Evolutionary conservation across 345 rosid genomes (phyloP).

Genomic region (Excoecaria agallocha): DNA sequence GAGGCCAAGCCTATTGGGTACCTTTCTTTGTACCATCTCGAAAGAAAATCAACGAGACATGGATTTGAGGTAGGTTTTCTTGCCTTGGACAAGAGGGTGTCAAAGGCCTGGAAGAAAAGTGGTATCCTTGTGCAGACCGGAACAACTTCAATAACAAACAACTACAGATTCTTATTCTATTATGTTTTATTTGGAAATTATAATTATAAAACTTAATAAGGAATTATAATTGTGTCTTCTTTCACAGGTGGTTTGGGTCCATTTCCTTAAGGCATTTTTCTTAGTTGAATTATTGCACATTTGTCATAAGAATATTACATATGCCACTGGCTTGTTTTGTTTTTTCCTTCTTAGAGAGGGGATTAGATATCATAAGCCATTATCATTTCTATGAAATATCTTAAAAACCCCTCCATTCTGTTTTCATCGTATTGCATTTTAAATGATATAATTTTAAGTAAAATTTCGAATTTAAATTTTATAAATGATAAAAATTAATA

Average conservation of each 20-base stretch:
- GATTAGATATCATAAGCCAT: constrained; percentile 14
- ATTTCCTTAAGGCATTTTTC: too few relatives aligned
- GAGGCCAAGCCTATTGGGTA: constrained; percentile 47
- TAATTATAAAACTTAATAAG: too few relatives aligned
- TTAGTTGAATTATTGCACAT: constrained; percentile 12
- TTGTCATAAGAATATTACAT: constrained; percentile 7
- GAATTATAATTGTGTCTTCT: too few relatives aligned
- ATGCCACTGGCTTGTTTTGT: constrained; percentile 11
- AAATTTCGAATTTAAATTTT: too few relatives aligned
- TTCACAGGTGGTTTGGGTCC: too few relatives aligned
- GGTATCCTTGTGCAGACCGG: too few relatives aligned
- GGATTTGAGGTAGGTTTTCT: constrained; percentile 24
- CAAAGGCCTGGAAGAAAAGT: too few relatives aligned
- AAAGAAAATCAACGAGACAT: constrained; percentile 30
- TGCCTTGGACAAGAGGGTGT: constrained; percentile 12
- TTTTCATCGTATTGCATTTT: too few relatives aligned
- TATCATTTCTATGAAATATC: not conserved
- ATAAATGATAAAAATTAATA: too few relatives aligned
- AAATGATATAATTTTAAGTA: too few relatives aligned
- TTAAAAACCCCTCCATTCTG: too few relatives aligned
- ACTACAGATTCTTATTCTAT: constrained; percentile 21
- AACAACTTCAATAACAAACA: constrained; percentile 22
- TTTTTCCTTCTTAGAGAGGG: not conserved
- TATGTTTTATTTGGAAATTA: too few relatives aligned
- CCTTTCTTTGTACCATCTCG: constrained; percentile 84